Evolutionary conservation across 75 land plant genomes (phyloP), one percentile per base, ranked within the genome.

Genomic region (Selaginella moellendorffii): DNA sequence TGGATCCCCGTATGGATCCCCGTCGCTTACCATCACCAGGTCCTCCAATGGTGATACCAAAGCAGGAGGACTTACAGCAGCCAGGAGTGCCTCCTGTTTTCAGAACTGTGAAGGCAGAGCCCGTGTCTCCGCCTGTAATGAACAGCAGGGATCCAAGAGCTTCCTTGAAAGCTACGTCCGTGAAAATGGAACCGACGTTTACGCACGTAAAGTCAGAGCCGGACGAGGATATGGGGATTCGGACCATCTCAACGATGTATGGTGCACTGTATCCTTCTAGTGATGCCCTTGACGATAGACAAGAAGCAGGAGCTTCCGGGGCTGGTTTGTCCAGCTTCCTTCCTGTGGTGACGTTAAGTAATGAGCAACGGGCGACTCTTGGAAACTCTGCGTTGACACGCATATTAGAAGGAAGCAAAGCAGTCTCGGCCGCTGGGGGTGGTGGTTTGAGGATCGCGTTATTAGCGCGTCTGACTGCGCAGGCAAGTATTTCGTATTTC

Each of bases 391-490:
- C 87, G 54, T 30, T 83, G 62, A 65, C 68, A 29, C 79, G 85
- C 22, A 80, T 93, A 52, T 26, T 88, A 67, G 84, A 82, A 64
- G 77, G 77, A 8, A 71, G 70, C 69, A 71, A 72, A 42, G 22
- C 70, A 27, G 60, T 78, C 18, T 42, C 54, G 26, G 60, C 66
- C 28, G 67, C 77, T 20, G 82, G 76, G 1, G 75, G 70, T 29
- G 65, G 73, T 60, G 75, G 80, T 2, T 67, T 78, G 8, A 78
- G 80, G 1, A 64, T 73, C 67, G 72, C 78, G n/a, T 64, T 93
- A 56, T 64, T 93, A 66, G 85, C 90, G 65, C 90, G 85, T 2
- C 65, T 88, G 66, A 72, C 81, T 61, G 77, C 87, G 31, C 86
- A 85, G 86, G 97, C 81, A 72, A 31, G 36, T 28, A 25, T 1